Evolutionary conservation across 2,329 filamentous ascomycete species (phyloP).

Genomic region (Emmonsiellopsis sp.): DNA sequence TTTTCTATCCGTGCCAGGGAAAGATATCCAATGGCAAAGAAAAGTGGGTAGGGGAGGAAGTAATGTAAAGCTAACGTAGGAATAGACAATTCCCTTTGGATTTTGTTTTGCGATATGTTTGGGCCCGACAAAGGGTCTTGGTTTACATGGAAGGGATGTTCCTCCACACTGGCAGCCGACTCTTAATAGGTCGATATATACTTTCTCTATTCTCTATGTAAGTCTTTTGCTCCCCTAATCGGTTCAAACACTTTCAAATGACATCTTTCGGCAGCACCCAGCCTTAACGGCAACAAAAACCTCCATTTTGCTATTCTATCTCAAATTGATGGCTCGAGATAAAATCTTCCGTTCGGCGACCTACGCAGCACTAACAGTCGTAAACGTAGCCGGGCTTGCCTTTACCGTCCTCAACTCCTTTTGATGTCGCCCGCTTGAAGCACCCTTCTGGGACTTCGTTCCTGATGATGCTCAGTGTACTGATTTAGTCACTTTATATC

Average conservation of each 20-base stretch:
- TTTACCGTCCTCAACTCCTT: constrained; percentile 82
- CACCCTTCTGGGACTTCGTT: constrained; percentile 52
- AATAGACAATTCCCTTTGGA: constrained; percentile 35
- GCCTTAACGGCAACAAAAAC: constrained; percentile 86
- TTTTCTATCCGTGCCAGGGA: constrained; percentile 7
- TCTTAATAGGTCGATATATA: constrained; percentile 43
- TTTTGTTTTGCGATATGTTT: constrained; percentile 40
- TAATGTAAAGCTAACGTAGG: constrained; percentile 2
- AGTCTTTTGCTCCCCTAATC: constrained; percentile 2
- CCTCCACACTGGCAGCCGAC: constrained; percentile 17
- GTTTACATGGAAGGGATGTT: constrained; percentile 33
- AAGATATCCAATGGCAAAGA: constrained; percentile 1
- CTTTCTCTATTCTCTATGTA: constrained; percentile 14
- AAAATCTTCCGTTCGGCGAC: constrained; percentile 71
- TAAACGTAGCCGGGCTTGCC: constrained; percentile 68
- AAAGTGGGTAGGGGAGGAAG: neutral
- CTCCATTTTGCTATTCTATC: constrained; percentile 85
- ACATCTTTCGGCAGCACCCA: constrained; percentile 55
- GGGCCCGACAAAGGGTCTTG: constrained; percentile 35
- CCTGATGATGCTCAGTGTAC: constrained; percentile 45
- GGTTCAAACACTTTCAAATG: neutral
- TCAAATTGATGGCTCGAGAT: constrained; percentile 71
- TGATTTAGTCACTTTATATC: constrained; percentile 55
- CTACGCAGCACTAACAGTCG: constrained; percentile 66
- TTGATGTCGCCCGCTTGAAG: constrained; percentile 68